Percentiles rank a stretch among this genome's conserved stretches.
Evolutionary conservation across 257 asterid species (phyloP).

Genomic region (Solanum pimpinellifolium): DNA sequence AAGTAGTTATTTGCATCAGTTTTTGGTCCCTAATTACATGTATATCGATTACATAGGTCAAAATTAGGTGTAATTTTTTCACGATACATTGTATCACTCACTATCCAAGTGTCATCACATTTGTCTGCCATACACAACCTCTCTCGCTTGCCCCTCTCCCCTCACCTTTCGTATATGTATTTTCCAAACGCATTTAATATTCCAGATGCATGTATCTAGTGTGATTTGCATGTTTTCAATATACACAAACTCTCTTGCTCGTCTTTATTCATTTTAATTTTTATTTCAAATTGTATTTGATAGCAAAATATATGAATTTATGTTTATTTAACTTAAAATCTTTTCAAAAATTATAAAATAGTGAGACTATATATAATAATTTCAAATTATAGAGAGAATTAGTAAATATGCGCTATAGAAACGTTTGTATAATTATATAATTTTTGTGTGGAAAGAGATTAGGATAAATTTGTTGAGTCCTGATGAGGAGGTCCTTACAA

Average conservation of each 20-base stretch:
- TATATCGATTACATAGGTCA: neutral
- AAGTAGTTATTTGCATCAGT: neutral
- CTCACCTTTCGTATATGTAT: neutral
- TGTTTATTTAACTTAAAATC: too few species aligned
- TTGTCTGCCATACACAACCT: neutral
- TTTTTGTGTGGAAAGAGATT: neutral
- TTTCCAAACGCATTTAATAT: rapidly evolving
- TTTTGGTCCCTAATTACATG: neutral
- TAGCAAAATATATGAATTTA: neutral
- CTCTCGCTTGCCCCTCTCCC: neutral
- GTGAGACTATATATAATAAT: neutral
- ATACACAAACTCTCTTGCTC: neutral
- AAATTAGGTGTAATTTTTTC: neutral
- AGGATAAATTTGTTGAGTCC: neutral
- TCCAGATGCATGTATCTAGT: rapidly evolving
- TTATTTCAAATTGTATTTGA: neutral
- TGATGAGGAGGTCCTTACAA: neutral
- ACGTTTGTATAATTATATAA: neutral
- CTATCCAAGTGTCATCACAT: neutral
- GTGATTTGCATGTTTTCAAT: rapidly evolving
- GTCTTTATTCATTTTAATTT: too few species aligned
- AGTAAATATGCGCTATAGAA: neutral
- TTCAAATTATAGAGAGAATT: neutral
- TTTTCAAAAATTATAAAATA: too few species aligned
- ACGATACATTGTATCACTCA: too few species aligned